phyloP scores from a whole-genome alignment of 78 protist genomes.

The Dictyostelium citrinum region DNA sequence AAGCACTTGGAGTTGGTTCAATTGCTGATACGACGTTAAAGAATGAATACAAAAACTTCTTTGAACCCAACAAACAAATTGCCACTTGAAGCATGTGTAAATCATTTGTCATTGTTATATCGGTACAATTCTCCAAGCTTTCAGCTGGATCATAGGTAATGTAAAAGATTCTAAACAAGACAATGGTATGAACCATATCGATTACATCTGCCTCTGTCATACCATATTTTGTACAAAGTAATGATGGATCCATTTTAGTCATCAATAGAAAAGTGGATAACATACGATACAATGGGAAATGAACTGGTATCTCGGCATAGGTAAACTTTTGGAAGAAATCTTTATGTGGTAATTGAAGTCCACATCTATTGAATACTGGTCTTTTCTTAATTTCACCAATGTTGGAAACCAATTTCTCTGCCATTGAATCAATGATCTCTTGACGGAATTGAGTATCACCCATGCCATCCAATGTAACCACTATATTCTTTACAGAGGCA shows the following conservation, averaged over 20 bases:
- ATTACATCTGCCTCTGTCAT: neutral
- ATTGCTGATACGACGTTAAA: slow-evolving; percentile 39
- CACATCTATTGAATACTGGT: neutral
- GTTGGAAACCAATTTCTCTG: neutral
- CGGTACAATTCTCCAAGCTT: slow-evolving; percentile 41
- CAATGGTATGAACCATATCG: slow-evolving; percentile 20
- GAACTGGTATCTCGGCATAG: slow-evolving; percentile 67
- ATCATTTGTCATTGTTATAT: slow-evolving; percentile 35
- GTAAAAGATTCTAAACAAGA: slow-evolving; percentile 53
- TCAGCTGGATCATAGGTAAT: slow-evolving; percentile 64
- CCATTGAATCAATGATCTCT: neutral
- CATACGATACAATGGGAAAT: slow-evolving; percentile 66
- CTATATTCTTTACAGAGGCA: neutral
- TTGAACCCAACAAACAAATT: slow-evolving; percentile 18
- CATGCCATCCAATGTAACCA: neutral
- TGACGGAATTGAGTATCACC: neutral
- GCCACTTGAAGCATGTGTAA: slow-evolving; percentile 18
- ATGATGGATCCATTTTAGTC: neutral
- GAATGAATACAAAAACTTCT: slow-evolving; percentile 19
- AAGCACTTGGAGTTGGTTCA: slow-evolving; percentile 36
- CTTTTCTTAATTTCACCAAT: neutral
- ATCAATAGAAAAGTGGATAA: neutral
- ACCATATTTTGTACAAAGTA: neutral
- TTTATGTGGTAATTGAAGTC: slow-evolving; percentile 40
- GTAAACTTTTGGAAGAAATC: slow-evolving; percentile 72